Base-by-base conservation (phyloP, 2,329 filamentous ascomycete genomes). In the Xylariaceae sp. region DNA sequence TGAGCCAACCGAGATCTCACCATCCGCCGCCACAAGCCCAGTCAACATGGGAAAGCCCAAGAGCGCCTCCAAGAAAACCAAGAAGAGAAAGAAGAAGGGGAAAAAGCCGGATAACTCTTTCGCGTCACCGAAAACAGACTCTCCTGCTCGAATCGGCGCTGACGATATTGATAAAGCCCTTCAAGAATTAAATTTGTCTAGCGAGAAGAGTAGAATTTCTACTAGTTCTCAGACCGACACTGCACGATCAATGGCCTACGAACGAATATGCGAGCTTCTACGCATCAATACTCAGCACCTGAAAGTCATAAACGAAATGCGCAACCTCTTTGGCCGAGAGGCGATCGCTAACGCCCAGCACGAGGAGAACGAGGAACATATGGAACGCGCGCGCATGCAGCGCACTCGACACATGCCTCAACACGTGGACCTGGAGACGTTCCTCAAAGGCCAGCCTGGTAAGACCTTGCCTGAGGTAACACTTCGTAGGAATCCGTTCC, bases 231-330 rank as follows among this genome's bases (percentile, higher is more conserved):
- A 51, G 7, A 32, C 43, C 8, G 54, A 56, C 7, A 51, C 41
- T 8, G 43, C 63, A 1, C 51, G 51, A 10, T 22, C 53, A 5
- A 56, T 48, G 22, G 61, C 63, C 4, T 71, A 70, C 51, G 65
- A 66, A 12, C 63, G 69, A 12, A 67, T 72, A 40, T 74, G 72
- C 53, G 64, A 72, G 29, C 71, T 81, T 6, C 68, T 83, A 1
- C 68, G 72, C 29, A 75, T 81, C 63, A 79, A 80, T 61, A 81
- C 85, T 0, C 81, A 88, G 61, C 83, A 91, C 62, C 80, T 99
- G 10, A 92, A 92, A 67, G 89, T 89, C 7, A 78, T 86, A 34
- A 95, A 96, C 65, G 94, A 99, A 74, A 96, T 99, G 90, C 86
- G 79, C 47, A 75, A 73, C 29, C 69, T 84, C 2, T 84, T 79